Percentiles rank a stretch among this genome's conserved stretches.
Evolutionary conservation across 2,329 filamentous ascomycete species (phyloP).

Genomic region (Esteya vermicola): DNA sequence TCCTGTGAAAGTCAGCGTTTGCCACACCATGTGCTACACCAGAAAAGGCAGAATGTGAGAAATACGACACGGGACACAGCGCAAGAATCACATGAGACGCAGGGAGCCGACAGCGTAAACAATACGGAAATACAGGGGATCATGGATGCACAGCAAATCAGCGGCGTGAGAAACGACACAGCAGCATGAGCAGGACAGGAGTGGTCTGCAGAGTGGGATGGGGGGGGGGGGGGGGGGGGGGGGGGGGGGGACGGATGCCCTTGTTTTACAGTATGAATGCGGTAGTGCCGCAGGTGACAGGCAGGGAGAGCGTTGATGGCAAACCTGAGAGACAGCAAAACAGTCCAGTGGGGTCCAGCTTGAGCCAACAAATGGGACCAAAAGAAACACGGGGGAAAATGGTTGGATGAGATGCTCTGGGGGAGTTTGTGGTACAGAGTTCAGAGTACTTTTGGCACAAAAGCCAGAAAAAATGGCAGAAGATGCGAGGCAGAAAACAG

Average conservation of each 20-base stretch:
- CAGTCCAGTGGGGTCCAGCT: too few relatives aligned
- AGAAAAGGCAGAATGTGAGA: background rate
- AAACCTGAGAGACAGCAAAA: background rate
- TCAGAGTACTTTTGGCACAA: background rate
- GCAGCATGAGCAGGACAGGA: too few relatives aligned
- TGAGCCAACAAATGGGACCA: conserved; percentile 23
- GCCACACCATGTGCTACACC: background rate
- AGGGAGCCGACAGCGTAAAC: too few relatives aligned
- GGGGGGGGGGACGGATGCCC: too few relatives aligned
- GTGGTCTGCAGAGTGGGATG: too few relatives aligned
- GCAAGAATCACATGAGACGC: too few relatives aligned
- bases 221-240: too few relatives aligned
- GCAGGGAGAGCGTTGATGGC: background rate
- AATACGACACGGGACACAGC: background rate
- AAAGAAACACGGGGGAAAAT: conserved; percentile 22
- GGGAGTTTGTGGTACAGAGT: background rate
- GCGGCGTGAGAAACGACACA: too few relatives aligned
- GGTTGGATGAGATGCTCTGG: conserved; percentile 9
- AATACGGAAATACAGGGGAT: too few relatives aligned
- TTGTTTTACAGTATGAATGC: too few relatives aligned
- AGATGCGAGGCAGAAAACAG: background rate
- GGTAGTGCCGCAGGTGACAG: background rate
- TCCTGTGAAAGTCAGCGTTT: background rate
- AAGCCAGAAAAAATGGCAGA: background rate
- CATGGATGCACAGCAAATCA: too few relatives aligned